Evolutionary conservation across 257 asterid genomes (phyloP).

Genomic region (Buddleja alternifolia): DNA sequence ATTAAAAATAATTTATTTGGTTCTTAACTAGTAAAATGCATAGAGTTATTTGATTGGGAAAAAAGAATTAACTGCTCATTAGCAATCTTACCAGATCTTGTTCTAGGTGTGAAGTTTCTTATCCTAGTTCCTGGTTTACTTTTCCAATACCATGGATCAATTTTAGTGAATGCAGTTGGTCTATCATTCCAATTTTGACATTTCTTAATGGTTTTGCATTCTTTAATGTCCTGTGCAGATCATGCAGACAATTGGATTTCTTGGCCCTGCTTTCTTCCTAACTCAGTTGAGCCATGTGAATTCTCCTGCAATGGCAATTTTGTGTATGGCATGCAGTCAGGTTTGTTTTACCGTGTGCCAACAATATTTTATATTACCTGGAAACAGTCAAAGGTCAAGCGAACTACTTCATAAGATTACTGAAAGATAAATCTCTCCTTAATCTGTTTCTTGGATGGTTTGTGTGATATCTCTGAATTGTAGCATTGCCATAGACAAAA

Average conservation of each 20-base stretch:
- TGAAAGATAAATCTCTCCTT: background rate
- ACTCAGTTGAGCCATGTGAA: slow-evolving; percentile 89
- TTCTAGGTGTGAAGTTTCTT: too few relatives aligned
- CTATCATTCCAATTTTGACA: background rate
- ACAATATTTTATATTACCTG: background rate
- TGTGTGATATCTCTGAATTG: background rate
- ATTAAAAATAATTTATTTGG: too few relatives aligned
- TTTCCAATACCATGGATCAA: too few relatives aligned
- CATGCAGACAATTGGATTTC: slow-evolving; percentile 91
- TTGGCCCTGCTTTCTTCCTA: slow-evolving; percentile 91
- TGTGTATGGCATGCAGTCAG: slow-evolving; percentile 97
- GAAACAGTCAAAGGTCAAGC: background rate
- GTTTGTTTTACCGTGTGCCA: slow-evolving; percentile 40
- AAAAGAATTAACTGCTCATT: too few relatives aligned
- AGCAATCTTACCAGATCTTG: too few relatives aligned
- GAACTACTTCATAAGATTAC: background rate
- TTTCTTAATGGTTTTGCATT: slow-evolving; percentile 9
- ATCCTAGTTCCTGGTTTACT: too few relatives aligned
- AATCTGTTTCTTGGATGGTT: background rate
- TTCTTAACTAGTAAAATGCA: too few relatives aligned
- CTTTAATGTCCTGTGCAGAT: slow-evolving; percentile 50
- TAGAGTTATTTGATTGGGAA: too few relatives aligned
- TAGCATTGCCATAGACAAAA: background rate
- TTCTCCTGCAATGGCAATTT: slow-evolving; percentile 88
- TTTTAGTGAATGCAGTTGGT: slow-evolving; percentile 3